Conservation (phyloP, 306 rosid species). For the Vicia sativa region DNA sequence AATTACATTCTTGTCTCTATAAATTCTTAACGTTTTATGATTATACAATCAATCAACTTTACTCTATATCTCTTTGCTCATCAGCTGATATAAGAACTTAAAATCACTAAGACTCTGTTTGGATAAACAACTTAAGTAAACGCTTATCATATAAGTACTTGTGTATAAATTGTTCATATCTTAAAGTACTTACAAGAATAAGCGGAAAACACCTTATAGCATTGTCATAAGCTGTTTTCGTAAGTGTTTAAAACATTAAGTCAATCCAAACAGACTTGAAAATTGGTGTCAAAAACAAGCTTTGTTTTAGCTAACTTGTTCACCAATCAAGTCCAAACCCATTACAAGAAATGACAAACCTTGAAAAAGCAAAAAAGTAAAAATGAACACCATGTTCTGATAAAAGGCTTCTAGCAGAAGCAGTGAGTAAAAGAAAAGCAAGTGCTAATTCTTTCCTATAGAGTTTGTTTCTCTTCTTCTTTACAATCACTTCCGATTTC, state of each 20-base stretch:
- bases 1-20: slow-evolving; percentile 40
- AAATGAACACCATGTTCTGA: slow-evolving; percentile 97
- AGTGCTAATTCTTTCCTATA: slow-evolving; percentile 92
- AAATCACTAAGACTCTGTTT: slow-evolving; percentile 19
- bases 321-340: slow-evolving; percentile 96
- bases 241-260: background rate
- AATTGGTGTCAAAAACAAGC: slow-evolving; percentile 37
- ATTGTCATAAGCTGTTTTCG: background rate
- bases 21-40: slow-evolving; percentile 39
- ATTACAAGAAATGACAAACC: slow-evolving; percentile 85
- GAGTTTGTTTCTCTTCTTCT: slow-evolving; percentile 77
- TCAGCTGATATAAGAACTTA: slow-evolving; percentile 33
- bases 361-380: slow-evolving; percentile 94
- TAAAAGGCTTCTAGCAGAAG: slow-evolving; percentile 85
- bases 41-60: slow-evolving; percentile 43
- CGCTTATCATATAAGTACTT: background rate
- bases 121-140: background rate
- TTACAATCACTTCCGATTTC: slow-evolving; percentile 48
- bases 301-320: slow-evolving; percentile 71
- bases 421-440: slow-evolving; percentile 88
- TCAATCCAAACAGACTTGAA: background rate
- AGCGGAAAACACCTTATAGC: background rate
- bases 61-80: slow-evolving; percentile 37
- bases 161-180: no score
- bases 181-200: no score